Evolutionary conservation across 192 early-diverging fungal genomes (phyloP), one percentile per base, ranked within the genome.

Genomic region (Coemansia sp.): DNA sequence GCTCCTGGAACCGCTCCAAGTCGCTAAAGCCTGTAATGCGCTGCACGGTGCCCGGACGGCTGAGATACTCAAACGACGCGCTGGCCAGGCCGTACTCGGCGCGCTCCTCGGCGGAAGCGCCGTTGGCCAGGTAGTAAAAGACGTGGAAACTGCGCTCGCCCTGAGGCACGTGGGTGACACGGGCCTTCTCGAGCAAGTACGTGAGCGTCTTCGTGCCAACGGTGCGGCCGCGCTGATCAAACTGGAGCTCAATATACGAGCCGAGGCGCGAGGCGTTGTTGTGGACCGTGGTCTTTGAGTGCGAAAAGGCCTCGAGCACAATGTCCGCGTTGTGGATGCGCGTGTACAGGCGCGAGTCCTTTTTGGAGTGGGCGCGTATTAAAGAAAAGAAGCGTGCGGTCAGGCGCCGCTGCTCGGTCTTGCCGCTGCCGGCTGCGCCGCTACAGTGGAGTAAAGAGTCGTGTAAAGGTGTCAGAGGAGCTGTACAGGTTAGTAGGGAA

Each of bases 81-180:
- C 66, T 67, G 15, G 47, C 33, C 13, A 92, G 63, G 11, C 84
- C 80, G 6, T 82, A 77, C 31, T 78, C 73, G 7, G 76, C 63
- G 31, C 83, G 81, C 63, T 97, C 92, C 30, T 94, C 91, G 26
- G 58, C 8, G 0, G 84, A 68, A 1, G 90, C 87, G 31, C 92
- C 93, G 19, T 82, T 78, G 14, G 95, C 61, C 46, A 99, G 75
- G 66, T 93, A 88, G 79, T 99, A 96, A 68, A 99, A 94, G 36
- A 93, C 88, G 62, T 97, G 90, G 77, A 97, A 98, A 69, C 81
- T 90, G 55, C 88, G 83, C 50, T 94, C 92, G 21, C 78, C 79
- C 26, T 73, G 71, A 4, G 84, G 78, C 17, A 82, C 74, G 18
- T 80, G 73, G 9, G 85, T 82, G 33, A 97, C 86, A 15, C 94